Evolutionary conservation across 192 early-diverging fungal genomes (phyloP), one percentile per base, ranked within the genome.

Genomic region (Coemansia sp.): DNA sequence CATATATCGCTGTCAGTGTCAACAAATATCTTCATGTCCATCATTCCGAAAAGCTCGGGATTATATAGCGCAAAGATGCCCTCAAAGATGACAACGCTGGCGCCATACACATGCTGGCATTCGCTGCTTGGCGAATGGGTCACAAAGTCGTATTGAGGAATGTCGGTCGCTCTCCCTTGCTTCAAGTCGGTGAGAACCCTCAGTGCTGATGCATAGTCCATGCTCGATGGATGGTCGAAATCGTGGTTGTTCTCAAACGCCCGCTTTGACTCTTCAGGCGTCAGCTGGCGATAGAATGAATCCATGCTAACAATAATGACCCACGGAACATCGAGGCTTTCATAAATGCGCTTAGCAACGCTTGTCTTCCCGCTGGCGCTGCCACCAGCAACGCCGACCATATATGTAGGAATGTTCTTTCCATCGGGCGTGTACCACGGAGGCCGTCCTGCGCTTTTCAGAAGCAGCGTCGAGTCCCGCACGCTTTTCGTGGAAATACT

Each of bases 21-120:
- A 5, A 98, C 94, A 91, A 96, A 97, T 1, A 96, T 90, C 85
- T 87, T 91, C 43, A 92, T 70, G 74, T 93, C 91, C 93, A 95
- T 92, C 75, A 95, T 76, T 39, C 90, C 85, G 13, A 91, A 82
- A 23, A 98, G 88, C 41, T 75, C 84, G 38, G 89, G 86, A 70
- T 96, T 93, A 72, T 95, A 94, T 39, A 98, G 79, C 9, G 95
- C 97, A 88, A 98, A 97, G 65, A 98, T 98, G 52, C 97, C 97
- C 73, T 98, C 97, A 79, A 98, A 97, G 50, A 97, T 94, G 49
- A 98, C 86, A 6, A 98, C 92, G 62, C 95, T 97, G 18, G 95
- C 97, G 57, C 95, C 95, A 76, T 98, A 97, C 10, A 96, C 76
- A 4, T 88, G 80, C 64, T 86, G 89, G 9, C 85, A 78, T 62